Base-by-base conservation (phyloP, 306 rosid species). In the Heteromeles arbutifolia region DNA sequence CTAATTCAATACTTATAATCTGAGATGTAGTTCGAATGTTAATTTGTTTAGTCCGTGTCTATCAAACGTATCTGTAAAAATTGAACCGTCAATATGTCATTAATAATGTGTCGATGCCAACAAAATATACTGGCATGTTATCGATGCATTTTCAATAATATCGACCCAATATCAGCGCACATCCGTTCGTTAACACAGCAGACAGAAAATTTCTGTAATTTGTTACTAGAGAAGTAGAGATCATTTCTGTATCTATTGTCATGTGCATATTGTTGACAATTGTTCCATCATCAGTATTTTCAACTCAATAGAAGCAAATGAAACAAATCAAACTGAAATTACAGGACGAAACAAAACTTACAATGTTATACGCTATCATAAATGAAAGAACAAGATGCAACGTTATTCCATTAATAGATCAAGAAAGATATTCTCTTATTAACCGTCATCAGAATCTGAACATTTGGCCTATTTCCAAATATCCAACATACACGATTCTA, bases 381-480 rank as follows among this genome's bases (percentile, higher is more conserved):
- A 71, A 69, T 34, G 29, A 2, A 65, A 52, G n/a, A 68, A 28
- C 48, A 53, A n/a, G 69, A 32, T 71, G 67, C 52, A 41, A 52
- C 44, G 75, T 72, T 65, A 52, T 76, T 82, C 62, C 69, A 73
- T 76, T 83, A 53, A 77, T 64, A 3, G n/a, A 41, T 74, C 68
- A 65, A 81, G 71, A 80, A 29, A 72, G 77, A 73, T 21, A 75
- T 24, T 88, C 86, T 81, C 84, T 90, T 93, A 88, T 94, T 87
- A 65, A 83, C 78, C 25, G 82, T 58, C 73, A 84, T 75, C 70
- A 84, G 78, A 76, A 73, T 85, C 78, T 32, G 54, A 37, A 73
- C 75, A 69, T 24, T 6, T 1, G 43, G 54, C 73, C 79, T 68
- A 76, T 83, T 82, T 82, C 67, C 61, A 80, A 69, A 77, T 81